Percentiles rank a stretch among this genome's conserved stretches.
Evolutionary conservation across 2,329 filamentous ascomycete genomes (phyloP).

Genomic region (Colletotrichum kahawae): DNA sequence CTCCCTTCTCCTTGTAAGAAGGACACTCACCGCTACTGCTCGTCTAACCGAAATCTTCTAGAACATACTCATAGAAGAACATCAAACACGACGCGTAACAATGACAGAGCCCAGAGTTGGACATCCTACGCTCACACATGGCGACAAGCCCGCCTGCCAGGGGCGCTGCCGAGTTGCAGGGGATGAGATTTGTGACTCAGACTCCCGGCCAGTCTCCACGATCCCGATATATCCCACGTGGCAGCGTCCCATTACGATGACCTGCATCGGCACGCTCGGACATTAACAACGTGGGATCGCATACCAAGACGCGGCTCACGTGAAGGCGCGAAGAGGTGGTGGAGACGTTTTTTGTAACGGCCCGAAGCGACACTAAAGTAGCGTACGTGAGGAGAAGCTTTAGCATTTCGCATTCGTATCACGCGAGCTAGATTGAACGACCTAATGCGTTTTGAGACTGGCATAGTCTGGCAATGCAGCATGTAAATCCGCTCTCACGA

Average conservation of each 20-base stretch:
- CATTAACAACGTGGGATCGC: neutral
- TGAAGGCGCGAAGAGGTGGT: neutral
- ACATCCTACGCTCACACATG: neutral
- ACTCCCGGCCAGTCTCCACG: neutral
- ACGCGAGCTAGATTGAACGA: neutral
- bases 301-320: neutral
- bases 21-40: neutral
- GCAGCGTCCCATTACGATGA: neutral
- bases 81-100: neutral
- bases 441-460: neutral
- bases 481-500: neutral
- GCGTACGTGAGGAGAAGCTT: neutral
- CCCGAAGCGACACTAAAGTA: neutral
- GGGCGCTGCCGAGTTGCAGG: neutral
- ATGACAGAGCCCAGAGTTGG: neutral
- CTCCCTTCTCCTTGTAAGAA: neutral
- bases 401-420: neutral
- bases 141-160: neutral
- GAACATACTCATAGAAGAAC: neutral
- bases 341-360: neutral
- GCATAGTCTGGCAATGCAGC: fast-evolving
- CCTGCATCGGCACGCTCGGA: neutral
- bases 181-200: neutral
- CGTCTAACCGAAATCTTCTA: neutral
- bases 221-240: neutral